Percentiles rank a stretch among this genome's conserved stretches.
Conservation (phyloP, 2,329 filamentous ascomycete genomes). For the Dissoconium aciculare region DNA sequence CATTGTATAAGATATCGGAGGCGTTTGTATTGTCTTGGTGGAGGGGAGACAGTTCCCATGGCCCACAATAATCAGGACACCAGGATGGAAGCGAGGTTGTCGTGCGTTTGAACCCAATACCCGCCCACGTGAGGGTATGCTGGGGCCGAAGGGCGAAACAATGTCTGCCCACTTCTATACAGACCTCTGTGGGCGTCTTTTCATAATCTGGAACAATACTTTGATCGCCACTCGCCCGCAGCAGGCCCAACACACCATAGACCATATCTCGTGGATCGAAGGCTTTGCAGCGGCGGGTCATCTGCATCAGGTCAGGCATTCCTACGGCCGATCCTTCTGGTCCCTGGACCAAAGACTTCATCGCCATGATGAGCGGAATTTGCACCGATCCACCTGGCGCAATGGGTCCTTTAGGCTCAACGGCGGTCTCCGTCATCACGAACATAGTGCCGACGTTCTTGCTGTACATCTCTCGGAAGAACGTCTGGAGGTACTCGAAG, state of each 20-base stretch:
- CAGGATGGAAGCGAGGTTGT: constrained; percentile 1
- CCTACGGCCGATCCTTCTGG: too few relatives aligned
- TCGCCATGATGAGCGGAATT: too few relatives aligned
- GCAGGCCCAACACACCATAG: not conserved
- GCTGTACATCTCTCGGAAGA: not conserved
- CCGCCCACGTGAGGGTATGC: not conserved
- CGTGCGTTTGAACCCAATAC: not conserved
- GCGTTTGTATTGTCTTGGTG: too few relatives aligned
- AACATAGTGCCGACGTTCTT: not conserved
- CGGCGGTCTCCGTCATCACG: not conserved
- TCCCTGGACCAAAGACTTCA: too few relatives aligned
- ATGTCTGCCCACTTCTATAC: not conserved
- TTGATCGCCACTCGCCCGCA: not conserved
- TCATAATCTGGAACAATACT: not conserved
- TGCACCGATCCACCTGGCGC: too few relatives aligned
- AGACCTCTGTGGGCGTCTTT: not conserved
- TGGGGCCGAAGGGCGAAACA: not conserved
- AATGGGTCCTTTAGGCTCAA: not conserved
- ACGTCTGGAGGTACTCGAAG: not conserved
- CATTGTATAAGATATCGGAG: not conserved
- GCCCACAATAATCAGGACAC: constrained; percentile 1
- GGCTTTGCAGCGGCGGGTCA: not conserved
- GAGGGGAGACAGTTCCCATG: not conserved
- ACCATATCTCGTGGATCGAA: not conserved
- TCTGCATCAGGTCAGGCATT: not conserved